Conservation (phyloP, 2,329 filamentous ascomycete species). For the Cladosporium sp. region DNA sequence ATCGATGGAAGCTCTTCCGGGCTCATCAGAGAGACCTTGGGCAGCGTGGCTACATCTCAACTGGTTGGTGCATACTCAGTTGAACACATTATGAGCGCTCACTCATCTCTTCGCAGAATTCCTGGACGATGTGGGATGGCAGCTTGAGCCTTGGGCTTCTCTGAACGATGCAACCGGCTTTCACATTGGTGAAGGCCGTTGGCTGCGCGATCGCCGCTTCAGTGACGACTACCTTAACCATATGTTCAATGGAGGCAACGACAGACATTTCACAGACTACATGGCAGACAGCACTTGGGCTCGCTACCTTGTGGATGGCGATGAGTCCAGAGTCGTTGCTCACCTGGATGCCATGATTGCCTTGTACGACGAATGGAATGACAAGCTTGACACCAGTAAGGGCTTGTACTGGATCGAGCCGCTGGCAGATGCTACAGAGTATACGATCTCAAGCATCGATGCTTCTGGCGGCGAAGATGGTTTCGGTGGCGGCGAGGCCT, state of each 20-base stretch:
- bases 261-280: conserved; percentile 42
- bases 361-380: conserved; percentile 36
- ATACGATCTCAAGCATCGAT: conserved; percentile 44
- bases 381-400: conserved; percentile 38
- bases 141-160: conserved; percentile 39
- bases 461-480: conserved; percentile 38
- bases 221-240: conserved; percentile 42
- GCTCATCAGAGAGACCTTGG: conserved; percentile 44
- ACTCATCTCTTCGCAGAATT: conserved; percentile 30
- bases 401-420: conserved; percentile 42
- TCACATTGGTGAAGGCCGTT: conserved; percentile 42
- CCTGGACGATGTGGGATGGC: conserved; percentile 42
- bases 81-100: no score
- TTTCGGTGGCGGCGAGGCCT: conserved; percentile 38
- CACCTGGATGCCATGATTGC: conserved; percentile 35
- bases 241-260: conserved; percentile 39
- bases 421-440: conserved; percentile 42
- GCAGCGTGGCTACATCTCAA: conserved; percentile 40
- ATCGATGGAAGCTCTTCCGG: conserved; percentile 43
- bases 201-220: conserved; percentile 42
- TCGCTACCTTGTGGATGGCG: conserved; percentile 41
- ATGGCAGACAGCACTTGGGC: conserved; percentile 40
- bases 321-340: conserved; percentile 28
- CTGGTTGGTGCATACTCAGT: conserved; percentile 17
- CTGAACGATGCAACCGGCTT: conserved; percentile 44